phyloP scores from a whole-genome alignment of 495 filamentous ascomycete genomes.

The Sabuloglossum arenarium region DNA sequence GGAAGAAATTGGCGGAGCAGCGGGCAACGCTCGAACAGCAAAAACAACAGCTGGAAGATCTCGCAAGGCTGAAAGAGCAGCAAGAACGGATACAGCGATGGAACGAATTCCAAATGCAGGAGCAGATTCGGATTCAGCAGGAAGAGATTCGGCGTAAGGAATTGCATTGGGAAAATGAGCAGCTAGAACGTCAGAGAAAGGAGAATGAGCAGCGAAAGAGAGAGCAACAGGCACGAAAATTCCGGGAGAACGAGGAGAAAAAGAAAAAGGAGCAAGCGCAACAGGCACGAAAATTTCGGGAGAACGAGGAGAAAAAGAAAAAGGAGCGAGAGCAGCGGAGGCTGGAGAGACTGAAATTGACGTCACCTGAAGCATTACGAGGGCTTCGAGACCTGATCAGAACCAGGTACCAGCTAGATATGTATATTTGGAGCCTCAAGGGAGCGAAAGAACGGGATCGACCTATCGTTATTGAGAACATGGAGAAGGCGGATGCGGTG shows the following conservation, averaged over 20 bases:
- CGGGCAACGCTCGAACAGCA: neutral
- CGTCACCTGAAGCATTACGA: slow-evolving; percentile 5
- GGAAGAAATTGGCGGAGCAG: neutral
- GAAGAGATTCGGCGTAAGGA: no score
- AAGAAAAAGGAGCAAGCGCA: neutral
- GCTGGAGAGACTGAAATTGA: neutral
- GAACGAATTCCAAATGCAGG: no score
- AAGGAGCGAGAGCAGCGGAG: neutral
- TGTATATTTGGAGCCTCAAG: slow-evolving; percentile 3
- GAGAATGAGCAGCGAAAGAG: neutral
- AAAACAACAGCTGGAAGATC: neutral
- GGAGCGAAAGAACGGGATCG: neutral
- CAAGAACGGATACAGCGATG: neutral
- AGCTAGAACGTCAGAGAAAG: neutral
- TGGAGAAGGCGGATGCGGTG: slow-evolving; percentile 7
- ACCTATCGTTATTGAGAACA: slow-evolving; percentile 1
- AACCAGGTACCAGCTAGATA: slow-evolving; percentile 5
- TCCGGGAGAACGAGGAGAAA: neutral
- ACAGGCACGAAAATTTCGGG: neutral
- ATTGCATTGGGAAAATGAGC: neutral
- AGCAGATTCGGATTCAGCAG: no score
- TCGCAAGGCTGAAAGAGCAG: no score
- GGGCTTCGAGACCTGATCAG: slow-evolving; percentile 6
- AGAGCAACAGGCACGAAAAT: neutral
- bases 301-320: neutral